Base-by-base conservation (phyloP, 352 stramenopile genomes). In the Globisporangium nunn region DNA sequence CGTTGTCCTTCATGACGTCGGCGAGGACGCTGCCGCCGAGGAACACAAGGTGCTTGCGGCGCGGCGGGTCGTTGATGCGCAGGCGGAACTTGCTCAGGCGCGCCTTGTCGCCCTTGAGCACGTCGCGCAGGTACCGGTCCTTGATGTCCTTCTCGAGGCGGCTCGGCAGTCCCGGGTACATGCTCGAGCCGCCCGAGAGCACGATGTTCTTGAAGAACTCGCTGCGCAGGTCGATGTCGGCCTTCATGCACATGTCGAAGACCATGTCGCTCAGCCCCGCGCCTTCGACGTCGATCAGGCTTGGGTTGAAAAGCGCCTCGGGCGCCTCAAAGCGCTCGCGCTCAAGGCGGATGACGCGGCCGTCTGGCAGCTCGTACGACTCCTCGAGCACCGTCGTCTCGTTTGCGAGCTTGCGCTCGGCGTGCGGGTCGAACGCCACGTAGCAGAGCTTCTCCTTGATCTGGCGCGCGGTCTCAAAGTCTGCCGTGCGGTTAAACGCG, bases 191-290 rank as follows among this genome's bases (percentile, higher is more conserved):
- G 33, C 92, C 91, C 3, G 78, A 95, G 7, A 98, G 80, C 68
- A 97, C 88, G 64, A 99, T 98, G 73, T 99, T 98, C 63, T 98
- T 98, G 73, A 98, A 99, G 50, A 99, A 97, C 55, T 97, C 95
- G 5, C 81, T 80, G 52, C 96, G 85, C 41, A 97, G 78, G 70
- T 99, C 97, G 18, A 95, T 90, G 43, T 93, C 87, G n/a, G 95
- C 95, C 67, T 98, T 97, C 78, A 97, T 94, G 74, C 98, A 98
- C 79, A 97, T 98, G 57, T 99, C 92, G 58, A 99, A 98, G 5
- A 99, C 78, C 79, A 98, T 97, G 70, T 99, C 95, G 51, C 93
- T 92, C 50, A 98, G 82, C 8, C 96, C 96, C 1, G 76, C 70
- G 68, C 94, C 91, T 73, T 99, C 97, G n/a, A 97, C 90, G 56